Evolutionary conservation across 2,329 filamentous ascomycete species (phyloP), one percentile per base, ranked within the genome.

Genomic region (Sporothrix curviconia): DNA sequence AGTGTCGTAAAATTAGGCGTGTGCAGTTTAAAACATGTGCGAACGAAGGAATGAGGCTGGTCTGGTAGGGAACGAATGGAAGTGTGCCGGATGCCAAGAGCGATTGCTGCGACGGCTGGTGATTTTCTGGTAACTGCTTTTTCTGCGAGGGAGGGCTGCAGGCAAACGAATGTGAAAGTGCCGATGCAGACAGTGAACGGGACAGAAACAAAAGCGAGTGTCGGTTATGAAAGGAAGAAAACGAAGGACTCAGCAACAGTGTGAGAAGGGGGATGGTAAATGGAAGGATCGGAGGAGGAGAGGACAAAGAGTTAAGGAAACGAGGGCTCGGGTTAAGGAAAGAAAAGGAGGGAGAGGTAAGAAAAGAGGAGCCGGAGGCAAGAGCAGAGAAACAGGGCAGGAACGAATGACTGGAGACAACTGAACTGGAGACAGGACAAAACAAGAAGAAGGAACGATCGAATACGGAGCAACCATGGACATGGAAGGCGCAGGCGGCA

Each of bases 141-240:
- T n/a, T n/a, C n/a, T n/a, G n/a, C n/a, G n/a, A n/a, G n/a, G n/a
- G n/a, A n/a, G n/a, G n/a, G n/a, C 25, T 5, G 3, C 37, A 32
- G 17, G 7, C 37, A 30, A 54, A 54, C 51, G 50, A 53, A 37
- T 12, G 50, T 53, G 25, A 22, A 15, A 14, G 14, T 52, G 46
- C 34, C 28, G 49, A 39, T 25, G 49, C 49, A 43, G 37, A 15
- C 36, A 53, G 32, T 32, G 37, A 7, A 53, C 19, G 28, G 44
- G 24, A 34, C n/a, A 17, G 17, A 36, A 54, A 37, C 17, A 7
- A 54, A 54, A 55, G 30, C 52, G 52, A 47, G 30, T 46, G 42
- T 39, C 40, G 36, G 47, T 34, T 28, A 36, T 30, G 19, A 19
- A 6, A 24, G 17, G 25, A 54, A 30, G 37, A 43, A 9, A 30